phyloP scores from a whole-genome alignment of 2,329 filamentous ascomycete species.

The Dryadomyces quercivorus region DNA sequence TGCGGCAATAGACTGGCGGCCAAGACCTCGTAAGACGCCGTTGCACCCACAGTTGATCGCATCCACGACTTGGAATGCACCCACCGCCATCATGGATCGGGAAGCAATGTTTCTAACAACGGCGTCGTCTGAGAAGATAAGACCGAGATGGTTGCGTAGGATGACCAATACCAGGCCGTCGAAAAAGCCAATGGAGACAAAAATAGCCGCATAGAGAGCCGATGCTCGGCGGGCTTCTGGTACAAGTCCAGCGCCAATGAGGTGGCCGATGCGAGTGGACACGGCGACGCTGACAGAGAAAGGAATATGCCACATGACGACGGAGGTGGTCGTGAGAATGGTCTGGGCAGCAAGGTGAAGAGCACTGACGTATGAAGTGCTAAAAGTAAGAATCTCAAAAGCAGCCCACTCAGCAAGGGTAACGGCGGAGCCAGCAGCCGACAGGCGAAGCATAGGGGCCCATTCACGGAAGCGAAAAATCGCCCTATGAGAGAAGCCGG shows the following conservation, averaged over 20 bases:
- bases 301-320: constrained; percentile 59
- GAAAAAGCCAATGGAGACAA: constrained; percentile 31
- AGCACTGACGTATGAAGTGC: constrained; percentile 51
- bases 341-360: constrained; percentile 59
- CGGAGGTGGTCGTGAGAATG: constrained; percentile 50
- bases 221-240: background rate
- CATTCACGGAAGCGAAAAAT: constrained; percentile 13
- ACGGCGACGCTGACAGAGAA: constrained; percentile 62
- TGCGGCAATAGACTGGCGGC: constrained; percentile 57
- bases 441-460: constrained; percentile 58
- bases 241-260: constrained; percentile 57
- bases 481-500: constrained; percentile 51
- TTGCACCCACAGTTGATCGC: constrained; percentile 53
- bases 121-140: constrained; percentile 46
- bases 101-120: constrained; percentile 44
- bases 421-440: constrained; percentile 60
- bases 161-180: constrained; percentile 49
- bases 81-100: constrained; percentile 50
- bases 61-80: constrained; percentile 63
- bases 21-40: constrained; percentile 57
- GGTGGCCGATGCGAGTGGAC: constrained; percentile 58
- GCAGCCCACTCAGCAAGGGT: constrained; percentile 44
- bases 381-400: constrained; percentile 54
- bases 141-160: constrained; percentile 47
- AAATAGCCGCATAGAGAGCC: constrained; percentile 11